Conservation (phyloP, 352 stramenopile species). For the Phytophthora lateralis region DNA sequence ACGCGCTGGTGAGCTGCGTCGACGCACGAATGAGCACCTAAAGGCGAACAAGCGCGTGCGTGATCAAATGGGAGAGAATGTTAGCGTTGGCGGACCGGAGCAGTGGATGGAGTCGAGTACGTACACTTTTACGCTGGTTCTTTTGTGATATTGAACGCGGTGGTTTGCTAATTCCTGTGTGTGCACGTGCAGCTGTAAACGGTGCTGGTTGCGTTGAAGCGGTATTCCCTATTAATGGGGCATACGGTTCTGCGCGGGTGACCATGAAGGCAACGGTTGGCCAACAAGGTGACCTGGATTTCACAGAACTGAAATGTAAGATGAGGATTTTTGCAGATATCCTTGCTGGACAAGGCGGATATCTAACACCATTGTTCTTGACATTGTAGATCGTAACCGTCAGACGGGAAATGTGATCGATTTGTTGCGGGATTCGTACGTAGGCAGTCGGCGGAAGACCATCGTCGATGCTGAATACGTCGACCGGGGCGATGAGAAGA, state of each 20-base stretch:
- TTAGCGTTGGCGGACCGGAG: conserved; percentile 59
- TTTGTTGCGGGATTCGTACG: conserved; percentile 53
- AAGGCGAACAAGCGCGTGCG: conserved; percentile 57
- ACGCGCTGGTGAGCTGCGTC: conserved; percentile 58
- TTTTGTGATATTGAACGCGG: not conserved
- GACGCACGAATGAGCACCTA: conserved; percentile 57
- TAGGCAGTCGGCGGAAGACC: conserved; percentile 47
- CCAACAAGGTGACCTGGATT: conserved; percentile 40
- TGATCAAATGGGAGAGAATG: conserved; percentile 48
- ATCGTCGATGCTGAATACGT: conserved; percentile 81
- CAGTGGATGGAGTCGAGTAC: conserved; percentile 81
- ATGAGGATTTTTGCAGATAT: conserved; percentile 3
- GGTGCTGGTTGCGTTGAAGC: conserved; percentile 65
- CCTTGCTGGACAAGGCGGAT: not conserved
- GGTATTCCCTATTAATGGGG: conserved; percentile 60
- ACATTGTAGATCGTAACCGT: conserved; percentile 52
- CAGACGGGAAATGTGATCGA: conserved; percentile 70
- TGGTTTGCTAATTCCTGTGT: not conserved
- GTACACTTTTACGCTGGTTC: conserved; percentile 12
- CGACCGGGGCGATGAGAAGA: conserved; percentile 47
- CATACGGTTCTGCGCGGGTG: conserved; percentile 47
- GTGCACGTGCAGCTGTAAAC: conserved; percentile 56
- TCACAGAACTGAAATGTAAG: conserved; percentile 75
- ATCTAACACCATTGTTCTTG: conserved; percentile 8
- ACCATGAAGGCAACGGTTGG: conserved; percentile 59